Evolutionary conservation across 2,329 filamentous ascomycete species (phyloP), one percentile per base, ranked within the genome.

Genomic region (Neofusicoccum laricinum): DNA sequence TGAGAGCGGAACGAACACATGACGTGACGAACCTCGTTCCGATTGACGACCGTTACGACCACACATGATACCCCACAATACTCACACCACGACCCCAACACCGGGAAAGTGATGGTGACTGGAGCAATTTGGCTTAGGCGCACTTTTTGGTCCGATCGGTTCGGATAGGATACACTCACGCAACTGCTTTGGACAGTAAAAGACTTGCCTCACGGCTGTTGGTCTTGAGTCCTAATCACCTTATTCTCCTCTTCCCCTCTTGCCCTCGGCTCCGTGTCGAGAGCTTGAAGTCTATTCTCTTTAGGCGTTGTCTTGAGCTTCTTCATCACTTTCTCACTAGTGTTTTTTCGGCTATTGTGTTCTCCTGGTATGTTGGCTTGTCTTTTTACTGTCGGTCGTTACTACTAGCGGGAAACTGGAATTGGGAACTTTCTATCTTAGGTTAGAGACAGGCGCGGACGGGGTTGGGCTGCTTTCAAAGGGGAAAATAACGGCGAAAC

Each of bases 31-130:
- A 11, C 30, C 57, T 49, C 58, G 36, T 19, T 50, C 58, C 25
- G 43, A 61, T 36, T 61, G 30, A 61, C 58, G 43, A 49, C 46
- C 34, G 32, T 50, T 61, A 61, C 58, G 58, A 61, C 58, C 32
- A 61, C 58, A 25, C 38, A 61, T 61, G 58, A 61, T 61, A 61
- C 58, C 53, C 49, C 49, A 61, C 58, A 49, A 45, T 43, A 46
- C 55, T 61, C 43, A 50, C 55, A 59, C 45, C 45, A 61, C 58
- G 17, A 45, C 40, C 40, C 30, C 25, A 45, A 25, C 21, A 46
- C 36, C 36, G 55, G 55, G 32, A 12, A 45, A 14, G 41, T 43
- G 40, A 25, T 36, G 21, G 55, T 19, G 41, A 34, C 55, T 45
- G 55, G 55, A 59, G 41, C 41, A 36, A 59, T 59, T 59, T 46